Evolutionary conservation across 2,329 filamentous ascomycete genomes (phyloP).

Genomic region (Raffaelea deltoideospora): DNA sequence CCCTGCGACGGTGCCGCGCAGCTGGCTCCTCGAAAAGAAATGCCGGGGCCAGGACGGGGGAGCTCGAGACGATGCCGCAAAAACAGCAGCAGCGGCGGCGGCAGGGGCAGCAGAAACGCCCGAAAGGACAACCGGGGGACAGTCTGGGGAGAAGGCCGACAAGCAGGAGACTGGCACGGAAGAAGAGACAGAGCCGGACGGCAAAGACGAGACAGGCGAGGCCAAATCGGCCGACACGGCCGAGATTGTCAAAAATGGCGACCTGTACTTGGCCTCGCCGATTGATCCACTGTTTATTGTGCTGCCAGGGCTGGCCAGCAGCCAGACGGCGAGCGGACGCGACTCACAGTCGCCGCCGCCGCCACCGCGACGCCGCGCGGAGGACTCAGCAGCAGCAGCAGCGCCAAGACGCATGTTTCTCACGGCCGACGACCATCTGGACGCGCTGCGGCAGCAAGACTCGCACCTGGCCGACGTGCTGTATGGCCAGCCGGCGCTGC

Average conservation of each 20-base stretch:
- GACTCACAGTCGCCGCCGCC: constrained; percentile 24
- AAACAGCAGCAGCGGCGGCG: no score
- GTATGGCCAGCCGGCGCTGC: constrained; percentile 25
- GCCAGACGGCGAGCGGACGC: no score
- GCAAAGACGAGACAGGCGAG: neutral
- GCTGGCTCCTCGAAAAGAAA: constrained; percentile 46
- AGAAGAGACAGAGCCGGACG: neutral
- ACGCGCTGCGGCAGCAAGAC: constrained; percentile 38
- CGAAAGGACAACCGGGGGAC: no score
- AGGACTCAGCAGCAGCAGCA: no score
- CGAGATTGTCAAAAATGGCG: constrained; percentile 46
- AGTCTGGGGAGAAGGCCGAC: neutral
- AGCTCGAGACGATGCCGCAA: no score
- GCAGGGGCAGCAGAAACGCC: neutral
- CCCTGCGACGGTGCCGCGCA: constrained; percentile 37
- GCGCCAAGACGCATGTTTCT: constrained; percentile 50
- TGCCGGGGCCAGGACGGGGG: no score
- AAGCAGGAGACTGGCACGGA: neutral
- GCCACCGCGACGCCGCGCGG: constrained; percentile 12
- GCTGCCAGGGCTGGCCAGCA: constrained; percentile 58
- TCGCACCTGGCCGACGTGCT: constrained; percentile 46
- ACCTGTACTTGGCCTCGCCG: constrained; percentile 70
- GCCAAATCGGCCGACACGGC: constrained; percentile 11
- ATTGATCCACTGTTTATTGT: constrained; percentile 77
- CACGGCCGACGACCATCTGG: constrained; percentile 57